Evolutionary conservation across 495 filamentous ascomycete species (phyloP), one percentile per base, ranked within the genome.

Genomic region (Xylaria acuta): DNA sequence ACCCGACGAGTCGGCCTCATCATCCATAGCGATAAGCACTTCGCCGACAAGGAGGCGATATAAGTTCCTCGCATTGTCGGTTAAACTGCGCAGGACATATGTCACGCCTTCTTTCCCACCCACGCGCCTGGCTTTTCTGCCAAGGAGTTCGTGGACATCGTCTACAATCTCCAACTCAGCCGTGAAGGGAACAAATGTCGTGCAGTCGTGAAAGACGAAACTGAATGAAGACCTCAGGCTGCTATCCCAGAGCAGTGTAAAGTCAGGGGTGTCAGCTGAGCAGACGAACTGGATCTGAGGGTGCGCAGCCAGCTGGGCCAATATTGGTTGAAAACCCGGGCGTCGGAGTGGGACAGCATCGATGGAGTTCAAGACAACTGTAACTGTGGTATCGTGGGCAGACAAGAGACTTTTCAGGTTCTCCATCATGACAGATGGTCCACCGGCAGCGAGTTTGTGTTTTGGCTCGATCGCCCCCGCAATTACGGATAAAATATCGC

Each of bases 81-180:
- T 93, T 67, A 99, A 80, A 82, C 91, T 93, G 75, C 92, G 91
- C 41, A 99, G 85, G 67, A 99, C 97, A 73, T 94, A 98, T 30
- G 89, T 90, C 0, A 98, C 95, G 65, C 97, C 96, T 73, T 97
- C 97, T 74, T 94, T 93, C 20, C 96, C 97, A 64, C 93, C 94
- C 12, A 94, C 87, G 64, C 92, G 88, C 47, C 91, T 87, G n/a
- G 94, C 92, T 75, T 90, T 93, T 32, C 94, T 88, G 34, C 95
- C 94, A 0, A 98, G 87, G 0, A 98, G 87, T 74, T 92, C 89
- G 77, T 97, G 91, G 25, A 97, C 94, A 71, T 92, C 92, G 75
- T 97, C 93, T 18, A 98, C 93, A 7, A 94, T 91, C 74, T 93
- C 91, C 36, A 94, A 82, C 68, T 94, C 92, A 22, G 81, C 78